Base-by-base conservation (phyloP, 1,284 basidiomycete species). In the Lignosus rhinocerotis region DNA sequence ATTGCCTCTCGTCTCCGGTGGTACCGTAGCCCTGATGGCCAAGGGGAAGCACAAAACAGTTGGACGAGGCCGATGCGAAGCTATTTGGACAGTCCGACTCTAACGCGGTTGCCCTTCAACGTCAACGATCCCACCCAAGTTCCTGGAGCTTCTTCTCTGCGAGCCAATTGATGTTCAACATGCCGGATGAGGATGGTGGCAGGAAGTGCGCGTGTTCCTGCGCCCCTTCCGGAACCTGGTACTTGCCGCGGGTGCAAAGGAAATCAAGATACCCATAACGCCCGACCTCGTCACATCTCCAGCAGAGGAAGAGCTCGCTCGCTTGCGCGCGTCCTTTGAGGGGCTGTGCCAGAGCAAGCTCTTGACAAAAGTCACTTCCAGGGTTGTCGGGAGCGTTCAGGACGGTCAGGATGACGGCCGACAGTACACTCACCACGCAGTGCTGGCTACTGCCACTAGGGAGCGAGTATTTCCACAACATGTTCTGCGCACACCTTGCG, bases 61-160 rank as follows among this genome's bases (percentile, higher is more conserved):
- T 59, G 32, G 36, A 38, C 39, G 36, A 42, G 9, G 39, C 16
- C 6, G 58, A 59, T 10, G 55, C 45, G 3, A 44, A 51, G 10
- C 31, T 62, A 8, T 59, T 62, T 41, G 48, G 52, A 11, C 36
- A 17, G 5, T 38, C 55, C 42, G 57, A 57, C 21, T 11, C 51
- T 17, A 31, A 47, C 30, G 61, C 61, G 7, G 34, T 62, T 25
- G 0, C 54, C 78, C 1, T 79, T 78, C 65, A 80, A 79, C 56
- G 72, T 79, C 19, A 67, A 74, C 36, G 62, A 75, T 60, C 67
- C 75, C 12, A 5, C 11, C 9, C 46, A 53, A 1, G 51, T 6
- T 2, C 17, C 6, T 76, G 76, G 76, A 54, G 51, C 44, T 79
- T 77, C 74, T 59, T 65, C 19, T 55, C 66, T 6, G 75, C 76